Base-by-base conservation (phyloP, 331 rosid genomes). In the Phaseolus coccineus region DNA sequence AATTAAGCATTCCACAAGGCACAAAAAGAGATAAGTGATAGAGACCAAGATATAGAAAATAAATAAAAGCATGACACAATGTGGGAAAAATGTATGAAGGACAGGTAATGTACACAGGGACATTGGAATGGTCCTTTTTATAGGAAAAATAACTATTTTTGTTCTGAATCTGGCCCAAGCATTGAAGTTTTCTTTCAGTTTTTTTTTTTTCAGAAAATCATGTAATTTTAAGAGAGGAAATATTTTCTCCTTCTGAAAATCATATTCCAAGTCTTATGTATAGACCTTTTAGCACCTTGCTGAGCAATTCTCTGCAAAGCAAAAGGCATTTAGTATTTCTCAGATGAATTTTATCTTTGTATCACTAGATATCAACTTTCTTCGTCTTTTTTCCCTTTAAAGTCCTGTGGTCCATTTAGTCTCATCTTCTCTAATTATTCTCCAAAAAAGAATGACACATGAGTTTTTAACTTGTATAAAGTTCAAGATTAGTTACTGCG, bases 401-500 rank as follows among this genome's bases (percentile, higher is more conserved):
- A 30, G 8, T 16, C 27, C 8, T 31, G n/a, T 35, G 27, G 46
- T 63, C 27, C 46, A 16, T 31, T 30, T 30, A 8, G 8, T 63
- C 47, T 33, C 69, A 6, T 33, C 14, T 63, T 33, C 63, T 57
- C 33, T 3, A 3, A 33, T 33, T 13, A 6, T 63, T 63, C n/a
- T 63, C 14, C 69, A 15, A 63, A 37, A 25, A 24, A 57, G 4
- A 27, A 57, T 22, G 33, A 39, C 40, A 64, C 56, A 48, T 30
- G 7, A 40, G 31, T 0, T 62, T 81, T 68, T 6, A 40, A 76
- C 61, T 37, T 48, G 5, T 2, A 61, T 10, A 14, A 31, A 77
- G 87, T 71, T 84, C 39, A 30, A 75, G 87, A 83, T n/a, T 77
- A 79, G 71, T 93, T 96, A 93, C 99, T 93, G 99, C 35, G 99